Evolutionary conservation across 495 filamentous ascomycete genomes (phyloP).

Genomic region (Durotheca rogersii): DNA sequence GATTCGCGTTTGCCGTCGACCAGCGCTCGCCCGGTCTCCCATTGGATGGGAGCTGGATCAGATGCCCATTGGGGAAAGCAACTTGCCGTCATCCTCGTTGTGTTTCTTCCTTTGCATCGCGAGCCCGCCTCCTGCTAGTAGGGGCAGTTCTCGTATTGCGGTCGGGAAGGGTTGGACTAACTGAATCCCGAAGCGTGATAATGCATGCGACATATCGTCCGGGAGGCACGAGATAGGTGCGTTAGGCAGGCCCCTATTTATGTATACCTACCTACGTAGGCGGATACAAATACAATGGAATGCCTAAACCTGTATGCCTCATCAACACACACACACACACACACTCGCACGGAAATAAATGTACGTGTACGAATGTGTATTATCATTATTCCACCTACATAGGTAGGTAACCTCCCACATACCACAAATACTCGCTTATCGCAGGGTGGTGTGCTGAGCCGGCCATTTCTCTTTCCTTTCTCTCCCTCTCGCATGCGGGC

Average conservation of each 20-base stretch:
- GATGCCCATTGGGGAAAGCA: constrained; percentile 30
- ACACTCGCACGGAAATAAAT: too few relatives aligned
- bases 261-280: too few relatives aligned
- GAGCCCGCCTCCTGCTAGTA: constrained; percentile 9
- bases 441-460: constrained; percentile 15
- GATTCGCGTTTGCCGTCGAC: constrained; percentile 1
- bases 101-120: too few relatives aligned
- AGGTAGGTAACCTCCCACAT: too few relatives aligned
- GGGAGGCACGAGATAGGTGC: too few relatives aligned
- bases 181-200: constrained; percentile 21
- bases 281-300: too few relatives aligned
- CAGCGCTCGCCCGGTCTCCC: constrained; percentile 2
- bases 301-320: too few relatives aligned
- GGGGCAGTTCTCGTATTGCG: constrained; percentile 28
- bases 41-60: constrained; percentile 23
- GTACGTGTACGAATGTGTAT: too few relatives aligned
- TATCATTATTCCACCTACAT: too few relatives aligned
- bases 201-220: constrained; percentile 20
- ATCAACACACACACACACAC: too few relatives aligned
- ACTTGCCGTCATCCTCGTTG: constrained; percentile 19
- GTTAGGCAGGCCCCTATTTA: too few relatives aligned
- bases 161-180: constrained; percentile 24
- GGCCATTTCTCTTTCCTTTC: constrained; percentile 12
- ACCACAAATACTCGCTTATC: constrained; percentile 26
- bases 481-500: too few relatives aligned